Percentiles rank a stretch among this genome's conserved stretches.
Conservation (phyloP, 176 grass and related monocot genomes). For the Saccharum spontaneum region DNA sequence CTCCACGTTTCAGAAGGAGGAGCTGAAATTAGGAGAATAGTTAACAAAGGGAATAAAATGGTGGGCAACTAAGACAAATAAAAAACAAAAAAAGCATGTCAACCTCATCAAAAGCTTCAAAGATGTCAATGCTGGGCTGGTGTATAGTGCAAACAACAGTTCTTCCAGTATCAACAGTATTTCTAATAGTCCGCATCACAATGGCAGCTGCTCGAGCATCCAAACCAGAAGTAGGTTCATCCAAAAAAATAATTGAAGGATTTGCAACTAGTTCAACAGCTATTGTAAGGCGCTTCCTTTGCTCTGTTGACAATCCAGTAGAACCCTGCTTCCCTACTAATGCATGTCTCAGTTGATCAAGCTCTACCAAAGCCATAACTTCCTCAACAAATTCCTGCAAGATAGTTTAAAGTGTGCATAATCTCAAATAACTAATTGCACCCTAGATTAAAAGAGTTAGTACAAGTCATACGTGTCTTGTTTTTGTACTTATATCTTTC, state of each 20-base stretch:
- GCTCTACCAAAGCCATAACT: slow-evolving; percentile 75
- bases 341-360: slow-evolving; percentile 61
- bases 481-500: slow-evolving; percentile 47
- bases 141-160: slow-evolving; percentile 85
- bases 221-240: slow-evolving; percentile 76
- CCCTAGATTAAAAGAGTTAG: not conserved
- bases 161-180: slow-evolving; percentile 76
- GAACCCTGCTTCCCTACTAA: slow-evolving; percentile 64
- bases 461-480: slow-evolving; percentile 42
- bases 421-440: not conserved
- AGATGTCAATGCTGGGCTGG: slow-evolving; percentile 79
- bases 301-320: slow-evolving; percentile 74
- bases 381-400: slow-evolving; percentile 75
- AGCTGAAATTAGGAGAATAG: slow-evolving; percentile 42
- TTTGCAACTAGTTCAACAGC: slow-evolving; percentile 85
- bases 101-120: slow-evolving; percentile 93
- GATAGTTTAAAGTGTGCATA: not conserved
- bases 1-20: slow-evolving; percentile 71
- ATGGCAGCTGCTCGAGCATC: slow-evolving; percentile 79
- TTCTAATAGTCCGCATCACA: slow-evolving; percentile 81
- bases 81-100: not conserved
- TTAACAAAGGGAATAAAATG: not conserved
- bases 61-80: not conserved
- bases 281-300: slow-evolving; percentile 83
- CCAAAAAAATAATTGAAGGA: slow-evolving; percentile 86